Evolutionary conservation across 495 filamentous ascomycete genomes (phyloP).

Genomic region (Aspergillus incahuasiensis): DNA sequence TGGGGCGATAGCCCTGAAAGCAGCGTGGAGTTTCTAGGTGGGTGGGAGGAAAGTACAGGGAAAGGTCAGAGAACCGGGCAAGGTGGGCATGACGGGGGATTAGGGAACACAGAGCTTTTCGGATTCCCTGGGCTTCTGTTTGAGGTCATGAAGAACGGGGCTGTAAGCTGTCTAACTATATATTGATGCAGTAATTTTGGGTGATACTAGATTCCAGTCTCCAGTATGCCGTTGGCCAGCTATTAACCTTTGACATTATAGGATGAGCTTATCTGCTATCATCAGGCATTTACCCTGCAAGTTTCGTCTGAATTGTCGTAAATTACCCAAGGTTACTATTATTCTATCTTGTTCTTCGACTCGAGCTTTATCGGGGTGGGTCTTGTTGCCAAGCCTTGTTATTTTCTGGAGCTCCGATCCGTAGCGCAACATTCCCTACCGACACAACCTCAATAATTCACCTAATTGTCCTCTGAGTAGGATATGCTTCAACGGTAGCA

Average conservation of each 20-base stretch:
- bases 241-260: too few species aligned
- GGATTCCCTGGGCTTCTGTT: constrained; percentile 92
- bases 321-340: too few species aligned
- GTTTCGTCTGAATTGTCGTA: too few species aligned
- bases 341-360: too few species aligned
- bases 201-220: neutral
- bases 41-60: constrained; percentile 73
- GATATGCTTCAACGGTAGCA: constrained; percentile 40
- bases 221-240: neutral
- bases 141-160: constrained; percentile 90
- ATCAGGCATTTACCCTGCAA: too few species aligned
- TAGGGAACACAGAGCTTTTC: constrained; percentile 82
- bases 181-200: constrained; percentile 46
- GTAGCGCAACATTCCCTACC: neutral
- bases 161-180: constrained; percentile 84
- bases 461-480: constrained; percentile 8
- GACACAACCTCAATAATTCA: neutral
- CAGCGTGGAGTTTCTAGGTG: constrained; percentile 82
- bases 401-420: neutral
- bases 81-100: constrained; percentile 50
- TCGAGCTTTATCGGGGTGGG: neutral
- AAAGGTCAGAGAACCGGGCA: constrained; percentile 37
- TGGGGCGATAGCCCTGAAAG: constrained; percentile 90
- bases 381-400: neutral
- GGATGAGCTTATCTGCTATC: too few species aligned